Evolutionary conservation across 2,329 filamentous ascomycete species (phyloP).

Genomic region (Elsinoe batatas): DNA sequence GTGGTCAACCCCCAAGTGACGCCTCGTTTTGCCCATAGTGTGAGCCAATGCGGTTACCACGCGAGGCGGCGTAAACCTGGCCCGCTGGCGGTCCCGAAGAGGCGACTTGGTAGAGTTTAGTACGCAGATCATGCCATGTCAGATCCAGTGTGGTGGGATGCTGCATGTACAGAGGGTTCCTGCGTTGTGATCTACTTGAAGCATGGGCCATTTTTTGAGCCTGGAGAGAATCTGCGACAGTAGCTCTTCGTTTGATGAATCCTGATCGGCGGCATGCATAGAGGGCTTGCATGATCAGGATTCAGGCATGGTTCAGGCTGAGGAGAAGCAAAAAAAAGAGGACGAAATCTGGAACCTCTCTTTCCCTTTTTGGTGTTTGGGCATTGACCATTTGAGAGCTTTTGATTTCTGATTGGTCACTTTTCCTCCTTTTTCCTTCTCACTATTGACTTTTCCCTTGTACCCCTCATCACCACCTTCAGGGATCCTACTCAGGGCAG

Average conservation of each 20-base stretch:
- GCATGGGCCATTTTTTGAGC: background rate
- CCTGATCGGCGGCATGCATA: background rate
- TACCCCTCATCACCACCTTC: background rate
- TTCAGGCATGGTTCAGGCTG: background rate
- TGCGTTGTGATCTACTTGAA: constrained; percentile 11
- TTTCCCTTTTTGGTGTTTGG: background rate
- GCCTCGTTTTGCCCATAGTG: background rate
- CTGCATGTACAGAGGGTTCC: constrained; percentile 8
- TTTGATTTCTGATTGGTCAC: constrained; percentile 2
- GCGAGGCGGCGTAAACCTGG: constrained; percentile 7
- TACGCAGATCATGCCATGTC: constrained; percentile 8
- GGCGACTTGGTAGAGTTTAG: background rate
- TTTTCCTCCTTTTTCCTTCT: background rate
- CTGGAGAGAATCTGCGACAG: background rate
- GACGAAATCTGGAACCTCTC: background rate
- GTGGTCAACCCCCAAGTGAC: background rate
- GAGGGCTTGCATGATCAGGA: background rate
- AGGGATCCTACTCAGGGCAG: background rate
- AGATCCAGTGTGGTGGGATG: constrained; percentile 10
- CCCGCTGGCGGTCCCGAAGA: background rate
- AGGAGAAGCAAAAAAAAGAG: too few relatives aligned
- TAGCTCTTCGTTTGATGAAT: background rate
- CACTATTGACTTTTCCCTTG: background rate
- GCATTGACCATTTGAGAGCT: background rate
- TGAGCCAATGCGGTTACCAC: background rate